These are phyloP conservation scores for Durusdinium trenchii DNA, from an alignment of 73 alveolate species.

Conservation along the genomic window DNA sequence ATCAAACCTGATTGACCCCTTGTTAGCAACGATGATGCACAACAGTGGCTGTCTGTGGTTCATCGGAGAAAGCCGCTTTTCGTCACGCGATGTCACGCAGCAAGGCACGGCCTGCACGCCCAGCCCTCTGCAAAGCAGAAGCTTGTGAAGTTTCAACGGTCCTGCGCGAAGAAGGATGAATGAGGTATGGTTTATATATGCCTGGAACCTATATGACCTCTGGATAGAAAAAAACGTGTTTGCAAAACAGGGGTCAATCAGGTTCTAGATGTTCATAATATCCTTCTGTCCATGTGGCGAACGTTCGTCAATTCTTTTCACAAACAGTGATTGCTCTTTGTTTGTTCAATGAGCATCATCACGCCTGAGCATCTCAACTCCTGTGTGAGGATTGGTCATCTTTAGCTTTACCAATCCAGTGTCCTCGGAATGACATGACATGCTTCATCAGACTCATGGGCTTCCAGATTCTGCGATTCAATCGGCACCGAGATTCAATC, in stretches of 20 bases:
- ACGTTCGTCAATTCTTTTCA: not conserved
- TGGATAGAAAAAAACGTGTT: no score
- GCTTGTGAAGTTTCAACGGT: conserved; percentile 97
- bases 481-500: conserved; percentile 94
- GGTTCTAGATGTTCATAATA: no score
- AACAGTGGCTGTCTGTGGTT: no score
- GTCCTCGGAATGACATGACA: conserved; percentile 9
- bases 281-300: not conserved
- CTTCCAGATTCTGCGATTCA: no score
- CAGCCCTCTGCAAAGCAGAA: conserved; percentile 97
- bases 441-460: not conserved
- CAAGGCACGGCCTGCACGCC: conserved; percentile 96
- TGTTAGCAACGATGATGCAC: no score
- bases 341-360: not conserved
- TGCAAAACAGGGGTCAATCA: not conserved
- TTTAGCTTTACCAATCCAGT: conserved; percentile 98
- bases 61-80: no score
- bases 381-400: conserved; percentile 97
- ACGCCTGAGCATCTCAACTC: conserved; percentile 97
- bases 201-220: no score
- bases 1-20: no score
- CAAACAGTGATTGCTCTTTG: not conserved
- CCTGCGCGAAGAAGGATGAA: no score
- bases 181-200: no score
- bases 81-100: no score